Percentiles rank a stretch among this genome's conserved stretches.
Conservation (phyloP, 495 filamentous ascomycete species). For the Talaromyces borbonicus region DNA sequence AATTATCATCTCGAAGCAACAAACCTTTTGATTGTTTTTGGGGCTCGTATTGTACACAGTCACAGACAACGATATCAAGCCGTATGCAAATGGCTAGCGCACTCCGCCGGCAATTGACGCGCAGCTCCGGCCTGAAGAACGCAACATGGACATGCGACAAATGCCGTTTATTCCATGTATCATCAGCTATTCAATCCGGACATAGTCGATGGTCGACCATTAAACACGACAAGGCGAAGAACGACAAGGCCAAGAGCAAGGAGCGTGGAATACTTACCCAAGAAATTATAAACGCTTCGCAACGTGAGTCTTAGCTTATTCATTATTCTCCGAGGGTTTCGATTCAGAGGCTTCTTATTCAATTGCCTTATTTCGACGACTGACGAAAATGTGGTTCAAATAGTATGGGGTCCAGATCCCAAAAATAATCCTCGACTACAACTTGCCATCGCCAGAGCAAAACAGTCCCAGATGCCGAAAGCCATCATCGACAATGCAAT, state of each 20-base stretch:
- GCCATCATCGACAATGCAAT: slow-evolving; percentile 73
- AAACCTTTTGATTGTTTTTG: background rate
- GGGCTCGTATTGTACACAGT: too few relatives aligned
- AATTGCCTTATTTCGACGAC: background rate
- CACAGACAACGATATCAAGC: too few relatives aligned
- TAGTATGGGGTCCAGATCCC: slow-evolving; percentile 58
- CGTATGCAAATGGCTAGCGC: background rate
- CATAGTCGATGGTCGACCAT: slow-evolving; percentile 95
- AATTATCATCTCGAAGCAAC: too few relatives aligned
- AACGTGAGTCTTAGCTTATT: slow-evolving; percentile 27
- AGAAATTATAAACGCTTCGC: slow-evolving; percentile 45
- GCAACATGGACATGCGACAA: slow-evolving; percentile 12
- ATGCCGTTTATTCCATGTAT: slow-evolving; percentile 41
- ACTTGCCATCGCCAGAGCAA: slow-evolving; percentile 62
- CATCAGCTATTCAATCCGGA: slow-evolving; percentile 45
- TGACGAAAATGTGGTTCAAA: background rate
- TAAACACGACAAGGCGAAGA: slow-evolving; percentile 81
- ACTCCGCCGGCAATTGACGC: slow-evolving; percentile 8
- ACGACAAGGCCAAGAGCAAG: slow-evolving; percentile 50
- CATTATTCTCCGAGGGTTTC: too few relatives aligned
- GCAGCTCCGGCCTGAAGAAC: slow-evolving; percentile 6
- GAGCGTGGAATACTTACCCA: slow-evolving; percentile 39
- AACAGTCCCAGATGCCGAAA: slow-evolving; percentile 80
- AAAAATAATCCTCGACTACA: slow-evolving; percentile 65
- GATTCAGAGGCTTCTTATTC: too few relatives aligned